A percentile compares a stretch with the other conserved stretches of the same genome.
Conservation (phyloP, 306 rosid species). For the Vicia sativa region DNA sequence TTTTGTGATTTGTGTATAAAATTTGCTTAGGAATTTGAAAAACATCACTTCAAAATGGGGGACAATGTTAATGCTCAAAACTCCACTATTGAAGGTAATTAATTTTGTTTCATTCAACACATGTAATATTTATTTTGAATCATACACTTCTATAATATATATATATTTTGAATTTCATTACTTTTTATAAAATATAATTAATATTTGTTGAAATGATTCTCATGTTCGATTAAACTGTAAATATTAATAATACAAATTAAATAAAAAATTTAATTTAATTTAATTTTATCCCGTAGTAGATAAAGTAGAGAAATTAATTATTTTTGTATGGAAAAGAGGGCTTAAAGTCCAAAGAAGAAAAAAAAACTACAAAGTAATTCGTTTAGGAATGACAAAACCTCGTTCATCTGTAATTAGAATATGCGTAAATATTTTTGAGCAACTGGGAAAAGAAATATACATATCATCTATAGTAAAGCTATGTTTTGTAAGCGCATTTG, state of each 20-base stretch:
- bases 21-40: not conserved
- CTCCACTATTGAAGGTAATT: not conserved
- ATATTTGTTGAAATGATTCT: slow-evolving; percentile 3
- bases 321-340: too few relatives aligned
- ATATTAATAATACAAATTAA: not conserved
- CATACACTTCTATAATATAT: not conserved
- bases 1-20: not conserved
- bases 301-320: not conserved
- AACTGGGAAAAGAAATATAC: too few relatives aligned
- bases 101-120: too few relatives aligned
- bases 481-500: too few relatives aligned
- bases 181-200: not conserved
- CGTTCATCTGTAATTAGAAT: too few relatives aligned
- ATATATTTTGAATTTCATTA: too few relatives aligned
- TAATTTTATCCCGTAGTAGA: not conserved
- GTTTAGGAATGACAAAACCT: too few relatives aligned
- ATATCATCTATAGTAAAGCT: too few relatives aligned
- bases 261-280: not conserved
- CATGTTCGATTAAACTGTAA: not conserved
- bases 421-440: too few relatives aligned
- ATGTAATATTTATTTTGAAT: not conserved
- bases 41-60: not conserved
- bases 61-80: not conserved
- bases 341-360: too few relatives aligned
- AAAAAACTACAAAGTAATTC: too few relatives aligned